phyloP scores from a whole-genome alignment of 345 rosid species.

The Euphorbia peplus region DNA sequence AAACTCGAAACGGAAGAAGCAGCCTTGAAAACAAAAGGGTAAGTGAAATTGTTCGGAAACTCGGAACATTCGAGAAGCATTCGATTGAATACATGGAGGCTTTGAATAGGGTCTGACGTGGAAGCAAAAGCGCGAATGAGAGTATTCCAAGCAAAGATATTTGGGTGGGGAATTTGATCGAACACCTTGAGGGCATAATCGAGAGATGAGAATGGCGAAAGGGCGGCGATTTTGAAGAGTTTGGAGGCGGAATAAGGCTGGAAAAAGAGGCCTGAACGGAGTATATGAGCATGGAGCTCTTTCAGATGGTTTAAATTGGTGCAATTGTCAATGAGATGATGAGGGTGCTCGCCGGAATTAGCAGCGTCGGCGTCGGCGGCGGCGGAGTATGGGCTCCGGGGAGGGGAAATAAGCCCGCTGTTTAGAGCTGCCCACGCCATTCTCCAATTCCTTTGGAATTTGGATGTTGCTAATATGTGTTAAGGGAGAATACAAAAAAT shows the following conservation, averaged over 20 bases:
- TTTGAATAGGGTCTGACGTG: constrained; percentile 45
- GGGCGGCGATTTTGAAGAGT: constrained; percentile 40
- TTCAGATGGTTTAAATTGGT: constrained; percentile 36
- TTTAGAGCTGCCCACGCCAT: constrained; percentile 29
- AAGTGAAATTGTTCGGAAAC: constrained; percentile 59
- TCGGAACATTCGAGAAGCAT: constrained; percentile 44
- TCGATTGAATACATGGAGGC: constrained; percentile 42
- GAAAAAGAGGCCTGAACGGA: constrained; percentile 43
- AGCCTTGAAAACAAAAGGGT: constrained; percentile 64
- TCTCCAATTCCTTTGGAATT: background rate
- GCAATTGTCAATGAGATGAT: constrained; percentile 42
- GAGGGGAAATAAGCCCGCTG: constrained; percentile 35
- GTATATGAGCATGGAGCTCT: constrained; percentile 62
- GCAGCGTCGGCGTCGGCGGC: background rate
- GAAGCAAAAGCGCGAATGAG: constrained; percentile 66
- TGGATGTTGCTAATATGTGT: no score
- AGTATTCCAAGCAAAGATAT: constrained; percentile 63
- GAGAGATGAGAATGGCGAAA: constrained; percentile 44
- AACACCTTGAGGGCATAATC: constrained; percentile 68
- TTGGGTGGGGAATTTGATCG: constrained; percentile 65
- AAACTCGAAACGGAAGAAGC: constrained; percentile 37
- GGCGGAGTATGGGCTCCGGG: constrained; percentile 31
- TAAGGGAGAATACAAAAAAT: no score
- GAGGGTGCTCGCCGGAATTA: background rate
- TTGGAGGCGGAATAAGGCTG: constrained; percentile 54